Base-by-base conservation (phyloP, 495 filamentous ascomycete genomes). In the Penicillium arizonense region DNA sequence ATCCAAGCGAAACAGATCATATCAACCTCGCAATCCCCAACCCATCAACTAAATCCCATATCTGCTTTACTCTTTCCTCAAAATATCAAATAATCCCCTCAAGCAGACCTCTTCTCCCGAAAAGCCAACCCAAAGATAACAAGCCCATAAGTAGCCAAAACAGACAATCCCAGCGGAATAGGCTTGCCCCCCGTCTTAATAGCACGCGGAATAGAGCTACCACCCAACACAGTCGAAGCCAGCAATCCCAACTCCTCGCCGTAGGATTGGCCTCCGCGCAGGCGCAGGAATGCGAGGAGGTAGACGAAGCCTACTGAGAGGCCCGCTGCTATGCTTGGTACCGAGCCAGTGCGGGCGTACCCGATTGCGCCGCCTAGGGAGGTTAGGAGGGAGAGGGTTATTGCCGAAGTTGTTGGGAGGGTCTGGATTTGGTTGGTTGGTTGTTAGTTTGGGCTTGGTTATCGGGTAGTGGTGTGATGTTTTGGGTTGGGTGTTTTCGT, bases 331-430 rank as follows among this genome's bases (percentile, higher is more conserved):
- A 97, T 75, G 13, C 91, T 96, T 35, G 93, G 93, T 53, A 92
- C 66, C 21, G 91, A 96, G 51, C 89, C 85, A 0, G 91, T 94
- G 63, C 85, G 86, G 30, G 78, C 74, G 70, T 87, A 98, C 63
- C 94, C 94, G 59, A 88, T 87, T 47, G 85, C 84, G 53, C 94
- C 94, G 57, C 94, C 94, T 38, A 87, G 76, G 44, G 90, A 90
- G 54, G 91, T 96, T 26, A 98, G 78, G 59, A 82, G 77, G 46
- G 86, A 88, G 68, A 98, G 87, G 59, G 87, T 59, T 69, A 86
- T 86, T 44, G 93, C 90, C 53, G 75, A 69, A 58, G 61, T 71
- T 54, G 54, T 62, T 51, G 62, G 56, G 54, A 52, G 33, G 10
- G 50, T n/a, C 30, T 44, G 20, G 1, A 18, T 18, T 18, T 18